Base-by-base conservation (phyloP, 2,329 filamentous ascomycete genomes). In the Alternaria sp. region DNA sequence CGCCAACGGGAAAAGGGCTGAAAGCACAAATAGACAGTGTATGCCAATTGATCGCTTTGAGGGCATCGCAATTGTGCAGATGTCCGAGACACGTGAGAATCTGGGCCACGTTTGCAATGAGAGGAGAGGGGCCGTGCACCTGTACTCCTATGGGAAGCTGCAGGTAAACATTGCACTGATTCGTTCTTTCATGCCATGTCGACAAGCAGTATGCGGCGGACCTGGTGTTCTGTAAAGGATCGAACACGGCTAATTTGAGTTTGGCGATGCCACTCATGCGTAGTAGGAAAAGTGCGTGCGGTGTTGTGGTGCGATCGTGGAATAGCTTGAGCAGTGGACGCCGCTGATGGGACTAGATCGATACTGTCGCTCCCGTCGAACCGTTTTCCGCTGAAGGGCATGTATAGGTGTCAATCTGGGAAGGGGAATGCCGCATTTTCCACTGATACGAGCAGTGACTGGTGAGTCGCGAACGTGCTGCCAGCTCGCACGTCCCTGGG, bases 41-140 rank as follows among this genome's bases (percentile, higher is more conserved):
- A 10, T 56, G 33, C 64, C 66, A 70, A 70, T 56, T n/a, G 53
- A 59, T 58, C 62, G 37, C 26, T 36, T 37, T 36, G 14, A 28
- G 14, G 40, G 28, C 33, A n/a, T 63, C 26, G 46, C 21, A 60
- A 56, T 58, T 58, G 61, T 58, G 66, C 56, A 66, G 45, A 49
- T 21, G 48, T 41, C 66, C 65, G 65, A 58, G 54, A 54, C 60
- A 42, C 37, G 51, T 54, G 64, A 56, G 62, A 63, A 63, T 62
- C 58, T 48, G 60, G 55, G 65, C 70, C 73, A 76, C 72, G 74
- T 77, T 77, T 76, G 72, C 67, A 62, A 58, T 42, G 52, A 58
- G 53, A 66, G 63, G 63, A 51, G 66, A 61, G 44, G 58, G 71
- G 59, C 66, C 69, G 72, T 74, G 71, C 71, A 65, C 57, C 66